Percentiles rank a stretch among this genome's conserved stretches.
Conservation (phyloP, 805 yeast species). For the Barnettozyma californica region DNA sequence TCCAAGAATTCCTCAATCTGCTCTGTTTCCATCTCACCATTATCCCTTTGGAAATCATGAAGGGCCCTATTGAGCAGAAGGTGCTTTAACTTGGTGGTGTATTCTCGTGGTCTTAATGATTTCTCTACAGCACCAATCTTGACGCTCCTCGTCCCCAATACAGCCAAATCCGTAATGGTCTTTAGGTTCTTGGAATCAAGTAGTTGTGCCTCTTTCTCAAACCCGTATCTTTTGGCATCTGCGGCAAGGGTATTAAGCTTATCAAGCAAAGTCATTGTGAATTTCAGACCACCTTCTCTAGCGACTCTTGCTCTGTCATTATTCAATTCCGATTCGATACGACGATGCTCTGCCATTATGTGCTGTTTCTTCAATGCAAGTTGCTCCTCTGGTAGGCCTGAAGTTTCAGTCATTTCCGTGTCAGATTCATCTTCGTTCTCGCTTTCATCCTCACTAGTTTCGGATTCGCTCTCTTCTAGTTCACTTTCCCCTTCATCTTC, state of each 20-base stretch:
- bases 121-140: conserved; percentile 52
- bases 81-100: conserved; percentile 33
- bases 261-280: conserved; percentile 40
- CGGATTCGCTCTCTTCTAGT: conserved; percentile 9
- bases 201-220: conserved; percentile 41
- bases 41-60: conserved; percentile 18
- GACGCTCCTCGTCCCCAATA: conserved; percentile 56
- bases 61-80: conserved; percentile 32
- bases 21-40: conserved; percentile 12
- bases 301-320: conserved; percentile 45
- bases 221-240: conserved; percentile 32
- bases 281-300: conserved; percentile 50
- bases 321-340: conserved; percentile 24
- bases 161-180: conserved; percentile 57
- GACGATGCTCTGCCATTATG: conserved; percentile 29
- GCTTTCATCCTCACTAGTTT: conserved; percentile 10
- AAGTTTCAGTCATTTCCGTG: neutral
- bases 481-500: conserved; percentile 5
- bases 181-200: conserved; percentile 61
- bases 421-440: conserved; percentile 8
- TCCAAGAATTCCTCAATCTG: conserved; percentile 20
- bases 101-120: conserved; percentile 44
- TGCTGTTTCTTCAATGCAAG: conserved; percentile 22
- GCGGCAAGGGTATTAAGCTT: conserved; percentile 44
- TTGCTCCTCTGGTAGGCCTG: conserved; percentile 1